Evolutionary conservation across 345 rosid species (phyloP), one percentile per base, ranked within the genome.

Genomic region (Bruguiera parviflora): DNA sequence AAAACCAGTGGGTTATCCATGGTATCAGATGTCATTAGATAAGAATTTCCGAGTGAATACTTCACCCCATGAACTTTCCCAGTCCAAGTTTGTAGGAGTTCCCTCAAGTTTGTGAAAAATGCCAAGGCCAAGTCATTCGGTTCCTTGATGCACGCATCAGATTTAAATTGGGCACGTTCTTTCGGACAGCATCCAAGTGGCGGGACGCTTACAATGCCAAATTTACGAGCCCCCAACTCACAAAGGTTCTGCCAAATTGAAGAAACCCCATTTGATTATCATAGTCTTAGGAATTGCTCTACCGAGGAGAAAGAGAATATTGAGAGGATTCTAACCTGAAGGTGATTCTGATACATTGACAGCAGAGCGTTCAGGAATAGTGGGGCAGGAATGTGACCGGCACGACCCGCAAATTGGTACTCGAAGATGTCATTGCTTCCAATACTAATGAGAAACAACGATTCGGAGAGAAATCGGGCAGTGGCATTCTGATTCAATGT

Each of bases 351-450:
- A 33, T 57, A 69, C 22, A 13, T 22, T 24, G 61, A 29, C 13
- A 28, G 22, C 25, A 68, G 5, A 51, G 6, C 18, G 2, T 21
- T 11, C 49, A 68, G 3, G 2, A 75, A 22, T 11, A 57, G 39
- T 29, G 25, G 28, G 32, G 19, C 9, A 39, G 72, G 18, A 29
- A 66, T 35, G 24, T 66, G 19, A 24, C 58, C 10, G 21, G 16
- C 5, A 0, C 21, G 32, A 21, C 52, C 13, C 22, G 29, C 58
- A 22, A 0, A 28, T 39, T 56, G 24, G n/a, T 7, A 24, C 32
- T 57, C 63, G 16, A 27, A 47, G 8, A 84, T 56, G 81, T 84
- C 87, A 33, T 86, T 84, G 85, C 87, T 82, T 58, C 85, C 87
- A 0, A 69, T 11, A 1, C 86, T 81, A 28, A 86, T 65, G 53